A percentile compares a stretch with the other conserved stretches of the same genome.
phyloP scores from a whole-genome alignment of 805 yeast species.

The Starmerella gropengiesseri region DNA sequence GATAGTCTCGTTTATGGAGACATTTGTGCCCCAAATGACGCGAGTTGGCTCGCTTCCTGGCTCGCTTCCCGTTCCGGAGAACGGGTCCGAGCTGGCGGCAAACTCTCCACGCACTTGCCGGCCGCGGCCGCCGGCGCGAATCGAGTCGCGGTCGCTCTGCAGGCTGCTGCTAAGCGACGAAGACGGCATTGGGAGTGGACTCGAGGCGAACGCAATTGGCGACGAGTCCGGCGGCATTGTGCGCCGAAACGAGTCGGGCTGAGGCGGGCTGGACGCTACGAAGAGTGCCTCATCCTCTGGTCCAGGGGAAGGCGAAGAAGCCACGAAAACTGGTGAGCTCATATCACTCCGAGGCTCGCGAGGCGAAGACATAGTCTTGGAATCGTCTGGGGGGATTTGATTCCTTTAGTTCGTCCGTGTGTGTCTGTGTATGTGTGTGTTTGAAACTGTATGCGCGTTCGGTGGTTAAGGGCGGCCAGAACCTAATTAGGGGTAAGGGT shows the following conservation, averaged over 20 bases:
- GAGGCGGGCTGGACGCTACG: slow-evolving; percentile 17
- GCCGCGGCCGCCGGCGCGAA: slow-evolving; percentile 8
- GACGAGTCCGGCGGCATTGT: slow-evolving; percentile 16
- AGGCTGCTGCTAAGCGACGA: slow-evolving; percentile 14
- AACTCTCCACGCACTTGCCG: slow-evolving; percentile 20
- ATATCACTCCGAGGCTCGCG: slow-evolving; percentile 14
- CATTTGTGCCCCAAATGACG: slow-evolving; percentile 98
- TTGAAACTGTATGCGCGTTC: background rate
- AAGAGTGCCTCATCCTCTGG: slow-evolving; percentile 10
- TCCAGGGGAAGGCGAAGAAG: slow-evolving; percentile 6
- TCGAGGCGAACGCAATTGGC: slow-evolving; percentile 21
- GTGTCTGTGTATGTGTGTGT: background rate
- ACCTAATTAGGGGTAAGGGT: slow-evolving; percentile 6
- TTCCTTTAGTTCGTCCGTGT: too few species aligned
- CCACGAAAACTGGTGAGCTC: slow-evolving; percentile 19
- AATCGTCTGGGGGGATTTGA: background rate
- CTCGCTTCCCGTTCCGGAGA: slow-evolving; percentile 6
- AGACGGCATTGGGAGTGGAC: slow-evolving; percentile 15
- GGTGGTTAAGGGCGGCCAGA: slow-evolving; percentile 2
- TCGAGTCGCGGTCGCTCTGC: slow-evolving; percentile 20
- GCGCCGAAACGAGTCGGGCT: slow-evolving; percentile 5
- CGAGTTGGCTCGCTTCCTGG: slow-evolving; percentile 53
- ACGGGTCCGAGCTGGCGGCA: slow-evolving; percentile 13
- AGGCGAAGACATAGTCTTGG: slow-evolving; percentile 12
- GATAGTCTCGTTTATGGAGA: slow-evolving; percentile 78